Evolutionary conservation across 2,329 filamentous ascomycete genomes (phyloP).

Genomic region (Diaporthe sp.): DNA sequence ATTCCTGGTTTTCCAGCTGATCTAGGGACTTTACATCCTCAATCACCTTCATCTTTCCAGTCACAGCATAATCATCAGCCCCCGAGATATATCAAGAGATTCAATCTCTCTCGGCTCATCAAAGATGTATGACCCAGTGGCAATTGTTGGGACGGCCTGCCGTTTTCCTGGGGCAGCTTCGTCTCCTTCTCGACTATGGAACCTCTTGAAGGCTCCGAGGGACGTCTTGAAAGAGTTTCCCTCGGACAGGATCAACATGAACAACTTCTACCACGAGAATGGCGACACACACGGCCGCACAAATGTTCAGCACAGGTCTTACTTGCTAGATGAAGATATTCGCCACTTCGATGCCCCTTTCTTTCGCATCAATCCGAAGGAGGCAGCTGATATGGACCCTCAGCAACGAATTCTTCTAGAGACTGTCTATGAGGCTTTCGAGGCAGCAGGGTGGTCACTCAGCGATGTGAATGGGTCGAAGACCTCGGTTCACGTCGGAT

Average conservation of each 20-base stretch:
- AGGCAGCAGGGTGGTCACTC: constrained; percentile 43
- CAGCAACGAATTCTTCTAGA: constrained; percentile 12
- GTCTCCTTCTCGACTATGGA: constrained; percentile 54
- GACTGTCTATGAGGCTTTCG: constrained; percentile 9
- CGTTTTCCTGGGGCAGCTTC: constrained; percentile 54
- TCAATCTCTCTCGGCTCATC: no score
- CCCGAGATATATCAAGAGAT: no score
- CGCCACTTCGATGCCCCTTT: constrained; percentile 9
- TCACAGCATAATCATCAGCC: no score
- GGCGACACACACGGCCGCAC: constrained; percentile 47
- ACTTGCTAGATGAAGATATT: not conserved
- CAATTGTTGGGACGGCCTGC: constrained; percentile 55
- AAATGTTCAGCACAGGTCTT: constrained; percentile 43
- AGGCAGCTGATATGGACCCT: constrained; percentile 20
- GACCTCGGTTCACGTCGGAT: not conserved
- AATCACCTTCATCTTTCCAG: no score
- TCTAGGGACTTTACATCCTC: no score
- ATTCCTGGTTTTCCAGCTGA: no score
- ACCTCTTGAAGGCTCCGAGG: constrained; percentile 47
- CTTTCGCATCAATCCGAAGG: constrained; percentile 8
- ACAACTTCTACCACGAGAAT: constrained; percentile 47
- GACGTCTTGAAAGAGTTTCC: constrained; percentile 46
- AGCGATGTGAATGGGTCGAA: not conserved
- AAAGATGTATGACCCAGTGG: no score
- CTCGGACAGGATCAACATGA: constrained; percentile 44